Conservation (phyloP, 2,329 filamentous ascomycete genomes). For the Cladosporium sp. region DNA sequence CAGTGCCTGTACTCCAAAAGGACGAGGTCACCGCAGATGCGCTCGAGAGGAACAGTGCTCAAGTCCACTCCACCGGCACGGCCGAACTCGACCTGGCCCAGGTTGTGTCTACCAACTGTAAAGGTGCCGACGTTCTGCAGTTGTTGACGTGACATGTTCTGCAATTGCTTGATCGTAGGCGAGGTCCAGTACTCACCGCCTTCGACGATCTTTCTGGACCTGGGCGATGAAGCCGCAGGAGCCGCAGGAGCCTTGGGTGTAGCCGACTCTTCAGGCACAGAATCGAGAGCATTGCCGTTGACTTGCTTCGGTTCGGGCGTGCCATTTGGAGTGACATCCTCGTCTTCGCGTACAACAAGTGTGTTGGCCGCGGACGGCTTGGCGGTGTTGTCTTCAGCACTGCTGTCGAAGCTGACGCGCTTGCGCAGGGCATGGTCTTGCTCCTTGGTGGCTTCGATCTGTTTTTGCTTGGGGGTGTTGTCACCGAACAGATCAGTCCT, state of each 20-base stretch:
- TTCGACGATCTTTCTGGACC: conserved; percentile 38
- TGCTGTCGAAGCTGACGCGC: conserved; percentile 87
- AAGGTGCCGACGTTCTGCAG: conserved; percentile 74
- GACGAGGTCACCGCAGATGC: conserved; percentile 77
- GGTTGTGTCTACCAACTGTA: conserved; percentile 77
- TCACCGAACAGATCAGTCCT: conserved; percentile 64
- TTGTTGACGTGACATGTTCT: conserved; percentile 77
- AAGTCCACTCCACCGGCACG: conserved; percentile 68
- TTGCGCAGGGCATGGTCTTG: conserved; percentile 60
- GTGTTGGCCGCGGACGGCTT: conserved; percentile 42
- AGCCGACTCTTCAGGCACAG: conserved; percentile 16
- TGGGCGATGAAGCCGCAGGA: conserved; percentile 42
- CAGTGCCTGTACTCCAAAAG: conserved; percentile 74
- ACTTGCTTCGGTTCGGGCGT: conserved; percentile 45
- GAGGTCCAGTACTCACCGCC: conserved; percentile 86
- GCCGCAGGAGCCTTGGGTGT: conserved; percentile 17
- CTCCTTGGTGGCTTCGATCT: conserved; percentile 28
- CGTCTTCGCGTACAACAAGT: conserved; percentile 52
- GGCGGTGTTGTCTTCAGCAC: conserved; percentile 42
- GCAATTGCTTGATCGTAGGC: conserved; percentile 73
- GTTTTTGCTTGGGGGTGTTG: conserved; percentile 25
- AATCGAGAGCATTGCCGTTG: conserved; percentile 16
- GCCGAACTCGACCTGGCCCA: conserved; percentile 81
- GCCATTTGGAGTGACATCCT: conserved; percentile 25
- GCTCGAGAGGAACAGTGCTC: conserved; percentile 73